These are phyloP conservation scores for Cryptococcus maquisensis DNA, from an alignment of 1,284 basidiomycete species.

Conservation along the genomic window DNA sequence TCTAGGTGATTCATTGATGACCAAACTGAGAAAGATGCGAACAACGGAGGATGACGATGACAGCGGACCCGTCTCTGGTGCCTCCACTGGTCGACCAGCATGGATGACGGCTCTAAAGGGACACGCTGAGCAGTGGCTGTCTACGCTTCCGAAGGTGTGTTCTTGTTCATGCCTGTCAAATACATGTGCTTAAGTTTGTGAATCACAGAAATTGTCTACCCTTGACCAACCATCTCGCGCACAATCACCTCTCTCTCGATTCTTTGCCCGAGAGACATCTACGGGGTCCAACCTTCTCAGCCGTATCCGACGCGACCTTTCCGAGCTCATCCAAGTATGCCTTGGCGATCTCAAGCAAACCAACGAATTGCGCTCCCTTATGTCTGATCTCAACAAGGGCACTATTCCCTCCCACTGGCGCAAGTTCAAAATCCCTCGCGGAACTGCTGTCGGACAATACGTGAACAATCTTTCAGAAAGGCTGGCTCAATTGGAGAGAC, in stretches of 20 bases:
- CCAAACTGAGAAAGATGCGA: conserved; percentile 86
- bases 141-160: conserved; percentile 66
- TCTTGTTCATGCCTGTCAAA: neutral
- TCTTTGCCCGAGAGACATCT: conserved; percentile 81
- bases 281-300: conserved; percentile 71
- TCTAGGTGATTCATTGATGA: conserved; percentile 72
- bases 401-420: conserved; percentile 84
- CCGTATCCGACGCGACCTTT: conserved; percentile 73
- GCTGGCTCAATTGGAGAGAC: conserved; percentile 71
- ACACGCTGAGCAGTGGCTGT: conserved; percentile 77
- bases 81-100: conserved; percentile 69
- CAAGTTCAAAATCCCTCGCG: conserved; percentile 77
- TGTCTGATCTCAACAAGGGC: conserved; percentile 84
- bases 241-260: conserved; percentile 72
- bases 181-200: neutral
- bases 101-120: conserved; percentile 85
- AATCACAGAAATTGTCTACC: conserved; percentile 17
- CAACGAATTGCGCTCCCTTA: conserved; percentile 80
- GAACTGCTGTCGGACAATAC: conserved; percentile 76
- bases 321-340: conserved; percentile 76
- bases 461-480: conserved; percentile 75
- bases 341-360: conserved; percentile 86
- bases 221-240: conserved; percentile 11
- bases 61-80: conserved; percentile 53
- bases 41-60: conserved; percentile 81